phyloP scores from a whole-genome alignment of 257 asterid species.

The Lycium ferocissimum region DNA sequence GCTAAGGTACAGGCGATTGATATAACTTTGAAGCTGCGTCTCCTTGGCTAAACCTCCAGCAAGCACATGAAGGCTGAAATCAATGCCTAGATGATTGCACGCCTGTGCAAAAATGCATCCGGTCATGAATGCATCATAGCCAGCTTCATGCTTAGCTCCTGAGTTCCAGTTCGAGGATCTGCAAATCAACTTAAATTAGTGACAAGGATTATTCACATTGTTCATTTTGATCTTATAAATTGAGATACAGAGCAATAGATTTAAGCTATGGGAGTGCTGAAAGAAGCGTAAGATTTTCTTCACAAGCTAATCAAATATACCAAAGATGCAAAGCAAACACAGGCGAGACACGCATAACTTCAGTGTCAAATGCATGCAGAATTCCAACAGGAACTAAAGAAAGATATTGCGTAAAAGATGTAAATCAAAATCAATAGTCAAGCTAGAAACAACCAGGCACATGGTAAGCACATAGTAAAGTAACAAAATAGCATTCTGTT shows the following conservation, averaged over 20 bases:
- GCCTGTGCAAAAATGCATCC: constrained; percentile 91
- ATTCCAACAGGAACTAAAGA: not conserved
- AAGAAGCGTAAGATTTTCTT: not conserved
- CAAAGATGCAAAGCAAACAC: not conserved
- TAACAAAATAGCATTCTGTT: not conserved
- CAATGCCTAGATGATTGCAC: constrained; percentile 67
- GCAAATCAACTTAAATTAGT: constrained; percentile 30
- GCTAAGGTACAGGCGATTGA: constrained; percentile 83
- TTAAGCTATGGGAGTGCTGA: not conserved
- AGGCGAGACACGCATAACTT: not conserved
- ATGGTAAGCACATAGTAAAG: not conserved
- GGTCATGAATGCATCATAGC: constrained; percentile 97
- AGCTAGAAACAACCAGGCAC: not conserved
- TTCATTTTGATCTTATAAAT: not conserved
- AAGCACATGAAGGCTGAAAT: constrained; percentile 45
- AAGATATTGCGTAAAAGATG: not conserved
- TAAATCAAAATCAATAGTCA: not conserved
- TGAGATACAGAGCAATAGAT: not conserved
- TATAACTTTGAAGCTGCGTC: constrained; percentile 69
- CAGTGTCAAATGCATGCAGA: not conserved
- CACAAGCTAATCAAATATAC: not conserved
- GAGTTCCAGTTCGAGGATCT: constrained; percentile 93
- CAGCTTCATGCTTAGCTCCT: constrained; percentile 98
- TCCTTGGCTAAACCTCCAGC: constrained; percentile 41
- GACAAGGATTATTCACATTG: not conserved